phyloP scores from a whole-genome alignment of 306 rosid genomes.

The Trifolium pratense region DNA sequence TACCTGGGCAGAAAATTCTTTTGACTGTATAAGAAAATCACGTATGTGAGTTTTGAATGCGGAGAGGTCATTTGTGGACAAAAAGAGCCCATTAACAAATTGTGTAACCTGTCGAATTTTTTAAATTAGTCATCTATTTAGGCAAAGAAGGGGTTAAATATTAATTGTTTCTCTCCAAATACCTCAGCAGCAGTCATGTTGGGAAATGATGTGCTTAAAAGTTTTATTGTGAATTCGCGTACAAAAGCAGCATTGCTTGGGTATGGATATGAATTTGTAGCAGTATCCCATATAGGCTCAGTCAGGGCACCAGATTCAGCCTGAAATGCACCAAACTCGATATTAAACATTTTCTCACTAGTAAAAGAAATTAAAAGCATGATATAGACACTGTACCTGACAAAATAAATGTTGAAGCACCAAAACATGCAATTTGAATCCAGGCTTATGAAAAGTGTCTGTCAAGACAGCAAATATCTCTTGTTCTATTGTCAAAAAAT shows the following conservation, averaged over 20 bases:
- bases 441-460: conserved; percentile 96
- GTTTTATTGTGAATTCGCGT: conserved; percentile 88
- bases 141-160: background rate
- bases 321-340: conserved; percentile 48
- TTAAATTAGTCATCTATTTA: conserved; percentile 31
- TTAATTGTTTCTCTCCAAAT: conserved; percentile 28
- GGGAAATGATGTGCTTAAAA: conserved; percentile 86
- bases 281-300: conserved; percentile 90
- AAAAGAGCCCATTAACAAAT: conserved; percentile 88
- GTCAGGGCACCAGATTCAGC: conserved; percentile 76
- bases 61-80: conserved; percentile 59
- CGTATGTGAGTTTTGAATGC: conserved; percentile 73
- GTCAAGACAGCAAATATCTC: conserved; percentile 96
- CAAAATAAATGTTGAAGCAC: conserved; percentile 95
- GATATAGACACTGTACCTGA: conserved; percentile 59
- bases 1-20: conserved; percentile 99
- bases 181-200: conserved; percentile 94
- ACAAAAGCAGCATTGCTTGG: conserved; percentile 79
- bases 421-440: conserved; percentile 94
- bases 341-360: conserved; percentile 10
- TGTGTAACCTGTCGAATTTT: conserved; percentile 71
- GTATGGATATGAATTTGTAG: conserved; percentile 67
- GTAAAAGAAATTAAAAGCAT: background rate
- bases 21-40: conserved; percentile 91
- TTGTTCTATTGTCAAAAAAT: conserved; percentile 84